Evolutionary conservation across 495 filamentous ascomycete genomes (phyloP).

Genomic region (Aspergillus wentii): DNA sequence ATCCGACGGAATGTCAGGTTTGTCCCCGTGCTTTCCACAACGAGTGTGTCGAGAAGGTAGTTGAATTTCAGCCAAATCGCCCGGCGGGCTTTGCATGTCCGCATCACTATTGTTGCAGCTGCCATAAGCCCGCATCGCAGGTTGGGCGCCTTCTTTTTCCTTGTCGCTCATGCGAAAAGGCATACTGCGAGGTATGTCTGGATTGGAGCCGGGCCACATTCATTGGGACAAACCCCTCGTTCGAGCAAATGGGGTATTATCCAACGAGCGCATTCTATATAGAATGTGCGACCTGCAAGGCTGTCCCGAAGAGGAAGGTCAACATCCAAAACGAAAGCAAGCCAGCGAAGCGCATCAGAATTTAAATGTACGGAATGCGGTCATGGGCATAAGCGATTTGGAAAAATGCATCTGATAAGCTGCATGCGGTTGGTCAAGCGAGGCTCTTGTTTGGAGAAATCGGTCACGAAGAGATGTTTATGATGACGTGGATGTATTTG

Average conservation of each 20-base stretch:
- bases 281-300: constrained; percentile 7
- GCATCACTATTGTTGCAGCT: constrained; percentile 54
- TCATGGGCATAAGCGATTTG: no score
- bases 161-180: constrained; percentile 52
- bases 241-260: constrained; percentile 42
- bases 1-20: constrained; percentile 40
- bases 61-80: constrained; percentile 25
- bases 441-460: no score
- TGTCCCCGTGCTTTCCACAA: constrained; percentile 57
- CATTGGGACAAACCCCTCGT: constrained; percentile 46
- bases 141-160: constrained; percentile 57
- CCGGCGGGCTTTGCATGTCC: constrained; percentile 46
- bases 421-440: no score
- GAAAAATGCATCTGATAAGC: no score
- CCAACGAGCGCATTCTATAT: constrained; percentile 10
- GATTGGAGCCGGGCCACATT: constrained; percentile 49
- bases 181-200: constrained; percentile 60
- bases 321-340: no score
- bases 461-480: no score
- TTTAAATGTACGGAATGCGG: no score
- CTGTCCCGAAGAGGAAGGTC: no score
- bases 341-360: no score
- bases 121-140: constrained; percentile 47
- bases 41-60: constrained; percentile 39
- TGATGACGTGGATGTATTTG: no score